A percentile compares a stretch with the other conserved stretches of the same genome.
phyloP scores from a whole-genome alignment of 805 yeast species.

The Pichia insulana region DNA sequence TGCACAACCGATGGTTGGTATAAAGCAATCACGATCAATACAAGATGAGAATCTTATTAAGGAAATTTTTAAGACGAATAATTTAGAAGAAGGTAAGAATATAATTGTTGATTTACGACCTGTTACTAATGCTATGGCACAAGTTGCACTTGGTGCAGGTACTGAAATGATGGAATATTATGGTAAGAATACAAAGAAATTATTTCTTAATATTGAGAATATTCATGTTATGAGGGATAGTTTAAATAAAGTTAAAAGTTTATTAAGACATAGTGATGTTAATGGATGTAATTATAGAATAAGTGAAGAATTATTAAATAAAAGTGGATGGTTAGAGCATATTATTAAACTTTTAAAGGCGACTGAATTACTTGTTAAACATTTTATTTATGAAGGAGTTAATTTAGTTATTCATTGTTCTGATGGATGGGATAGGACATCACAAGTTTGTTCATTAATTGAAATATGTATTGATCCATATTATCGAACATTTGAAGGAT shows the following conservation, averaged over 20 bases:
- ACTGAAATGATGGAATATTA: constrained; percentile 87
- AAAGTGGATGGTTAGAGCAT: constrained; percentile 75
- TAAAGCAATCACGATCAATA: constrained; percentile 76
- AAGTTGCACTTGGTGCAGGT: constrained; percentile 96
- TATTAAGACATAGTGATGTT: constrained; percentile 60
- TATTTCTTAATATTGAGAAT: constrained; percentile 86
- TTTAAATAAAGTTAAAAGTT: constrained; percentile 49
- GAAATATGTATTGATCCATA: constrained; percentile 87
- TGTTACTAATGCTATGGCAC: constrained; percentile 90
- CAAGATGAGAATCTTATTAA: constrained; percentile 82
- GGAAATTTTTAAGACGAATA: constrained; percentile 63
- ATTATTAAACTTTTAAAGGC: constrained; percentile 61
- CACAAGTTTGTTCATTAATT: constrained; percentile 77
- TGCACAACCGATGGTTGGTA: constrained; percentile 87
- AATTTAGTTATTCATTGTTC: constrained; percentile 89
- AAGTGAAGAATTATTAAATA: constrained; percentile 47
- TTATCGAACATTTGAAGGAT: constrained; percentile 81
- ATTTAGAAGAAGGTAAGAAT: constrained; percentile 31
- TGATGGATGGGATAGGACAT: constrained; percentile 98
- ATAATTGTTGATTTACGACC: constrained; percentile 90
- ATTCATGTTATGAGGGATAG: constrained; percentile 93
- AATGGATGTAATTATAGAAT: constrained; percentile 30
- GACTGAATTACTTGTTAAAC: constrained; percentile 68
- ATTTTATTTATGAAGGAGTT: constrained; percentile 74
- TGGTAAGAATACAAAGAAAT: constrained; percentile 42